Evolutionary conservation across 306 rosid species (phyloP), one percentile per base, ranked within the genome.

Genomic region (Trichosanthes cucumerina): DNA sequence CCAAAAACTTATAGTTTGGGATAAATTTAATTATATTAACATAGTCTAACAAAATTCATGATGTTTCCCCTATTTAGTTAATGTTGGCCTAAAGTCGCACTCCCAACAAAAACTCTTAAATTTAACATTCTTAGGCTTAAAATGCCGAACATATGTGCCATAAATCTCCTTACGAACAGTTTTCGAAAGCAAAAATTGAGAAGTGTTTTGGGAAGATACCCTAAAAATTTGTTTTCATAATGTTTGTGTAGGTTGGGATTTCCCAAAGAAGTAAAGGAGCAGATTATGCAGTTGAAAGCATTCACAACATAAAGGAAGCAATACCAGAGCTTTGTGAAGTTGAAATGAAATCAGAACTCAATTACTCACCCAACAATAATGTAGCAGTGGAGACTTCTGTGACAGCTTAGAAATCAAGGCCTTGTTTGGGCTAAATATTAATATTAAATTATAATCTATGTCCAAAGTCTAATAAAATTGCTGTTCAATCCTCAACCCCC

Each of bases 261-360:
- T 85, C 96, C 11, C 96, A 92, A 78, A 90, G 90, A 79, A 86
- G 88, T 13, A 90, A 90, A 87, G 98, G 91, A 19, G 95, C 96
- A 38, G 98, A 94, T 88, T 89, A 86, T 85, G 97, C 97, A 9
- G 80, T 94, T 39, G 97, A 92, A 86, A 92, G 95, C 86, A 92
- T 92, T 70, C 98, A 94, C 84, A 94, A 94, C 79, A 89, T 94
- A 2, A 94, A 91, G 72, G 96, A 94, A 38, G 98, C 98, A 63
- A 66, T 92, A 57, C 96, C 97, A 46, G 91, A 94, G 80, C 85
- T 94, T 34, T 89, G 96, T 93, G 94, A 94, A 44, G 85, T 50
- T 79, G 93, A 85, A 26, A 81, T 68, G 21, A 89, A 86, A 89
- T 85, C 97, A 47, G 90, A 89, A 83, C 88, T 89, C 78, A 84